A percentile compares a stretch with the other conserved stretches of the same genome.
These are phyloP conservation scores for Chrysanthemum seticuspe DNA, from an alignment of 129 eudicot genomes.

Conservation along the genomic window DNA sequence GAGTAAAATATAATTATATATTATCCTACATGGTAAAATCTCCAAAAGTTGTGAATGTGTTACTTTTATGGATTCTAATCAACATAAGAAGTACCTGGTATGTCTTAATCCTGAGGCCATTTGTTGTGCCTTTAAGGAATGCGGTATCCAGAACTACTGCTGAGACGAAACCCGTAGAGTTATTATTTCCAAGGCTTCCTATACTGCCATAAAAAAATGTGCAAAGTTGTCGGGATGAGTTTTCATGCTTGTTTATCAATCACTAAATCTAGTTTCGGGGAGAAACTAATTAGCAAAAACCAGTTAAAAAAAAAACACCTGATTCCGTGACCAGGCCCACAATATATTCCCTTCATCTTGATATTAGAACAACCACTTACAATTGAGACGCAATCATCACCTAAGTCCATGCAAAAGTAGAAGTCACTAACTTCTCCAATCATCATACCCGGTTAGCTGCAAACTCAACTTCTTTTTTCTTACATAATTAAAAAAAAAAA, in stretches of 20 bases:
- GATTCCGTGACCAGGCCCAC: conserved; percentile 99
- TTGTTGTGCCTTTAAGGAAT: conserved; percentile 65
- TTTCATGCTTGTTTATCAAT: conserved; percentile 5
- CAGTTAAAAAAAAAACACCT: conserved; percentile 43
- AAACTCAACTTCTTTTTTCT: neutral
- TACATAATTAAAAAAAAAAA: neutral
- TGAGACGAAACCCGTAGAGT: conserved; percentile 72
- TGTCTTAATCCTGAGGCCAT: conserved; percentile 93
- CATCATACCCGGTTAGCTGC: neutral
- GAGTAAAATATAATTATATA: neutral
- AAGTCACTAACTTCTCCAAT: neutral
- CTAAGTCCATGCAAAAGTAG: conserved; percentile 37
- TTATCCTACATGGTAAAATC: too few species aligned
- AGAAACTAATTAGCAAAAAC: neutral
- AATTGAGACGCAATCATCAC: conserved; percentile 94
- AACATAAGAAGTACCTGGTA: conserved; percentile 72
- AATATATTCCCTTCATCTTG: conserved; percentile 80
- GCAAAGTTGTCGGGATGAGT: neutral
- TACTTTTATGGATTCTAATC: neutral
- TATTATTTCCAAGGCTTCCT: conserved; percentile 91
- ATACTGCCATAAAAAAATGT: conserved; percentile 51
- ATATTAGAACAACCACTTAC: conserved; percentile 81
- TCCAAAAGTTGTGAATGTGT: neutral
- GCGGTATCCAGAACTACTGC: conserved; percentile 69
- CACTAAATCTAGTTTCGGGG: neutral